These are phyloP conservation scores for Aspergillus sp. DNA, from an alignment of 2,329 filamentous ascomycete genomes.

Conservation along the genomic window DNA sequence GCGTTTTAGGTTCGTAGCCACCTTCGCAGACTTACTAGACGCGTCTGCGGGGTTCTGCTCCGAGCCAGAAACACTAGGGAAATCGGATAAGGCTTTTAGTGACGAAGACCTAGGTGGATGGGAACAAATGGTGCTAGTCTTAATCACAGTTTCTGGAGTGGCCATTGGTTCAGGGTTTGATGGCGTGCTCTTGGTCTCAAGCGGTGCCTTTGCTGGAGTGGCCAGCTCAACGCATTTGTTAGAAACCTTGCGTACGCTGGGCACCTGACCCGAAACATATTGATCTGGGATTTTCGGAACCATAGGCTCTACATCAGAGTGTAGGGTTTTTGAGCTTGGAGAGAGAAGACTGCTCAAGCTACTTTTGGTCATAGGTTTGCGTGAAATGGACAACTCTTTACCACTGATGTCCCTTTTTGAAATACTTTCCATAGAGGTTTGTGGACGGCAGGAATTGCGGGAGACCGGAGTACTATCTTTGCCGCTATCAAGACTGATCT, in stretches of 20 bases:
- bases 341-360: slow-evolving; percentile 8
- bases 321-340: background rate
- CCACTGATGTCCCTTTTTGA: slow-evolving; percentile 12
- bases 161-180: background rate
- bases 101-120: slow-evolving; percentile 18
- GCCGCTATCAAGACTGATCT: background rate
- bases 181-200: background rate
- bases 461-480: background rate
- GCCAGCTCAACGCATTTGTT: background rate
- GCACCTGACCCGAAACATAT: background rate
- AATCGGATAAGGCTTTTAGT: slow-evolving; percentile 9
- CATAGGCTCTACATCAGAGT: background rate
- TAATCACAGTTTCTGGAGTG: slow-evolving; percentile 3
- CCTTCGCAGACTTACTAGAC: background rate
- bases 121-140: background rate
- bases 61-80: background rate
- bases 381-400: slow-evolving; percentile 13
- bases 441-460: slow-evolving; percentile 15
- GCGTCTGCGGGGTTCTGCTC: background rate
- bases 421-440: slow-evolving; percentile 11
- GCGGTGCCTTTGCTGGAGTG: slow-evolving; percentile 7
- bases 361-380: slow-evolving; percentile 11
- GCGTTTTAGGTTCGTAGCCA: background rate
- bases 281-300: slow-evolving; percentile 15
- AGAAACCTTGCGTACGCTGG: background rate